Conservation (phyloP, 306 rosid species). For the Rosa rugosa region DNA sequence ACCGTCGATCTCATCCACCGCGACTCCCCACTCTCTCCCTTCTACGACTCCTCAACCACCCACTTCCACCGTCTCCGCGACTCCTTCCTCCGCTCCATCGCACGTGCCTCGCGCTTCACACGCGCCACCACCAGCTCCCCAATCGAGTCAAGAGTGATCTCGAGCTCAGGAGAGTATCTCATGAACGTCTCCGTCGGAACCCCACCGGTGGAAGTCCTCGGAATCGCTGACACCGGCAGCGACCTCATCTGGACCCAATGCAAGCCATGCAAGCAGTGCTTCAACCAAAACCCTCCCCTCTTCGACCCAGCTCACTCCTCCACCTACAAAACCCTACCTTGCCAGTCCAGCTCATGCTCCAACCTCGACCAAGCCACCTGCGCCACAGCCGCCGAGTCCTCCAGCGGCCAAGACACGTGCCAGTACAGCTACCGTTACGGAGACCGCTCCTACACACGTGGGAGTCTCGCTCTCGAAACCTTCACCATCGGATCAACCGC, state of each 20-base stretch:
- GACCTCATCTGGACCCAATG: constrained; percentile 70
- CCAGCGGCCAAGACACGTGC: neutral
- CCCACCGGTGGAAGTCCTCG: constrained; percentile 40
- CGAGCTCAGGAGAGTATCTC: constrained; percentile 45
- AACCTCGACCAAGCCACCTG: constrained; percentile 3
- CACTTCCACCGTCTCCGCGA: constrained; percentile 27
- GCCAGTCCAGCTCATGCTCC: constrained; percentile 28
- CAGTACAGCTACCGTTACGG: constrained; percentile 37
- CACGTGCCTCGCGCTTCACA: constrained; percentile 20
- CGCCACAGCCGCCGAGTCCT: neutral
- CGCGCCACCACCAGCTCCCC: neutral
- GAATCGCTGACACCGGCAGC: constrained; percentile 62
- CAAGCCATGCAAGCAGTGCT: constrained; percentile 49
- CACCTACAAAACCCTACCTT: constrained; percentile 33
- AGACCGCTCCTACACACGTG: constrained; percentile 44
- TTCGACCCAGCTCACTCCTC: constrained; percentile 46
- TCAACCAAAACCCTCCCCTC: constrained; percentile 43
- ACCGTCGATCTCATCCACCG: constrained; percentile 41
- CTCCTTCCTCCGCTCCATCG: constrained; percentile 49
- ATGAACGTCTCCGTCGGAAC: constrained; percentile 57
- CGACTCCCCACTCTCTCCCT: constrained; percentile 54
- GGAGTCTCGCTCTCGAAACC: constrained; percentile 44
- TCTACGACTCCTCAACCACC: constrained; percentile 33
- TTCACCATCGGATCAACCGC: constrained; percentile 28
- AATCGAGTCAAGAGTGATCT: constrained; percentile 21